Base-by-base conservation (phyloP, 1,284 basidiomycete genomes). In the Melampsora larici-populina region DNA sequence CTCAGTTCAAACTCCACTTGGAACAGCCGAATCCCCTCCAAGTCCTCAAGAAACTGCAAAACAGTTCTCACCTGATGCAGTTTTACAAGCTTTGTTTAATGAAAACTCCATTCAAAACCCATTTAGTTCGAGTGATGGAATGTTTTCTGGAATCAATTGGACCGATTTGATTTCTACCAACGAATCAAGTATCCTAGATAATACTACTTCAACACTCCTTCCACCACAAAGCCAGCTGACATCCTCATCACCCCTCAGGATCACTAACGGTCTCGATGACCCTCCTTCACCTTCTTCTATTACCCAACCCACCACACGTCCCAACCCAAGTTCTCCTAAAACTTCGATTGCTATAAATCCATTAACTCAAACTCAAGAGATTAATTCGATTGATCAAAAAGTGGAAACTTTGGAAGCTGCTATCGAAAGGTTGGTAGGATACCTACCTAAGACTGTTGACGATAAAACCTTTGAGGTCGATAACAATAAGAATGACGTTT, bases 341-440 rank as follows among this genome's bases (percentile, higher is more conserved):
- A 1, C 40, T 43, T 43, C 40, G 40, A 43, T 43, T 7, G 13
- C 7, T 43, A 4, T 43, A 43, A 43, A 43, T 13, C 40, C 40
- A 43, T 43, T 11, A 46, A 64, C 29, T 17, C 65, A 75, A 68
- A 33, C 63, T 15, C 29, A 29, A 60, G 49, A 65, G 18, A 68
- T 75, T 18, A 24, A 60, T 36, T 46, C 36, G 49, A 31, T 51
- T 21, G 24, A 49, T 21, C 21, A 66, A 13, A 66, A 40, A 17
- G 58, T 60, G 26, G 73, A 75, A 18, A 75, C 49, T 63, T 46
- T 75, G 33, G 73, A 75, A 48, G 65, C 73, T 31, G 73, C 48
- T 17, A 75, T 75, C 13, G 64, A 67, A 66, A 66, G 51, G 24
- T 31, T 75, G 26, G 73, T 75, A n/a, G 51, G 63, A n/a, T 65